These are phyloP conservation scores for Phytopythium cucurbitacearum DNA, from an alignment of 352 stramenopile species.

Conservation along the genomic window DNA sequence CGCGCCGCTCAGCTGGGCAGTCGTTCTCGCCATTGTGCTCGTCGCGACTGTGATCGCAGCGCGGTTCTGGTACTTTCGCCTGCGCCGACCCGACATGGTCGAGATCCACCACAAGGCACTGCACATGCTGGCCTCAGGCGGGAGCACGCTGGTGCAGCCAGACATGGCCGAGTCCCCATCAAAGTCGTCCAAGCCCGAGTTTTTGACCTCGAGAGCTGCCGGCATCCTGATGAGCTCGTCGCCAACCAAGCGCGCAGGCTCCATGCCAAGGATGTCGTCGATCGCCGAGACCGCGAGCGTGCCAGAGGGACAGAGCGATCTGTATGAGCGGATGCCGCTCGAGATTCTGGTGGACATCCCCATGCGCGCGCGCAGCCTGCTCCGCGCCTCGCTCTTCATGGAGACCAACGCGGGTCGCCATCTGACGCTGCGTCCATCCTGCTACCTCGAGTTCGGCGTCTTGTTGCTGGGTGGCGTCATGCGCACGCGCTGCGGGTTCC, in stretches of 20 bases:
- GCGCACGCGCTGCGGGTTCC: conserved; percentile 37
- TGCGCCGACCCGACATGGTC: conserved; percentile 7
- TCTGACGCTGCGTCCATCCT: conserved; percentile 33
- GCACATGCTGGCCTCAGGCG: neutral
- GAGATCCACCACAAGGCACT: conserved; percentile 9
- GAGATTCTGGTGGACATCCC: conserved; percentile 28
- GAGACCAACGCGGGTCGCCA: conserved; percentile 23
- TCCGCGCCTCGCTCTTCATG: conserved; percentile 32
- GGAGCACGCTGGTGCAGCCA: conserved; percentile 13
- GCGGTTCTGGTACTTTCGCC: conserved; percentile 15
- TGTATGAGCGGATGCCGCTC: conserved; percentile 22
- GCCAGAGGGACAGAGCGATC: conserved; percentile 9
- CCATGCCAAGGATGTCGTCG: conserved; percentile 7
- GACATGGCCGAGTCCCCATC: conserved; percentile 8
- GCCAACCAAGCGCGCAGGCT: conserved; percentile 12
- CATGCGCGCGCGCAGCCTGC: conserved; percentile 40
- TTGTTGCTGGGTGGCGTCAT: conserved; percentile 21
- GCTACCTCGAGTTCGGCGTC: conserved; percentile 42
- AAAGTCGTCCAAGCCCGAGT: conserved; percentile 5
- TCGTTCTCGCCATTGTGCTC: conserved; percentile 13
- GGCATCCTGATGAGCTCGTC: conserved; percentile 22
- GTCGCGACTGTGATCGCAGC: conserved; percentile 13
- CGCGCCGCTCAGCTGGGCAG: conserved; percentile 9
- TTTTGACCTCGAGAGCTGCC: conserved; percentile 6
- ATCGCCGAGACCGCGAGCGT: conserved; percentile 23